phyloP scores from a whole-genome alignment of 1,284 basidiomycete genomes.

The Trichosporon coremiiforme region DNA sequence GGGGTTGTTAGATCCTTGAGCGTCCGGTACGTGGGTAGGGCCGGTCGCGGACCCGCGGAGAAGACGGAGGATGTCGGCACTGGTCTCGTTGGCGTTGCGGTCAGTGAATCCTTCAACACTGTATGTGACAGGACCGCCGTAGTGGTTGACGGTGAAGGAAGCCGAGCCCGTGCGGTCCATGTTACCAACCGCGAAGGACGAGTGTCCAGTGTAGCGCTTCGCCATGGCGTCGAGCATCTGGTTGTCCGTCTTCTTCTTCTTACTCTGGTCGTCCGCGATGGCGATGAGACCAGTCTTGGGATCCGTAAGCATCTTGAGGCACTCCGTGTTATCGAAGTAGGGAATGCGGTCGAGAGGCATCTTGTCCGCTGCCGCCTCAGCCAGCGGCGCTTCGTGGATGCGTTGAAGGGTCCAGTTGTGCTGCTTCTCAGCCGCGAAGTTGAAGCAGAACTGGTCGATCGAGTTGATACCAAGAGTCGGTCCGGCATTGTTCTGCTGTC shows the following conservation, averaged over 20 bases:
- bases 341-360: conserved; percentile 65
- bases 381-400: conserved; percentile 69
- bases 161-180: conserved; percentile 76
- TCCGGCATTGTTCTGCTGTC: conserved; percentile 78
- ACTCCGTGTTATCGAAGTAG: conserved; percentile 91
- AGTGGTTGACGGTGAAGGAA: conserved; percentile 91
- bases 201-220: conserved; percentile 92
- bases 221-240: conserved; percentile 93
- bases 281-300: conserved; percentile 88
- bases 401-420: conserved; percentile 79
- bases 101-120: conserved; percentile 86
- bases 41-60: conserved; percentile 64
- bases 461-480: conserved; percentile 73
- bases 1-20: conserved; percentile 76
- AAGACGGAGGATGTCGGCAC: conserved; percentile 88
- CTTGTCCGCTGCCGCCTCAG: conserved; percentile 82
- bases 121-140: conserved; percentile 86
- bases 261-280: conserved; percentile 96
- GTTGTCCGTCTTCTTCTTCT: conserved; percentile 85
- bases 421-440: conserved; percentile 89
- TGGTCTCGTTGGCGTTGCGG: conserved; percentile 83
- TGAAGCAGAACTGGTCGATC: conserved; percentile 94
- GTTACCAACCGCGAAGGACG: conserved; percentile 78
- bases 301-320: conserved; percentile 81
- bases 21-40: conserved; percentile 56